These are phyloP conservation scores for Metroxylon sagu DNA, from an alignment of 176 grass and related monocot species.

Conservation along the genomic window DNA sequence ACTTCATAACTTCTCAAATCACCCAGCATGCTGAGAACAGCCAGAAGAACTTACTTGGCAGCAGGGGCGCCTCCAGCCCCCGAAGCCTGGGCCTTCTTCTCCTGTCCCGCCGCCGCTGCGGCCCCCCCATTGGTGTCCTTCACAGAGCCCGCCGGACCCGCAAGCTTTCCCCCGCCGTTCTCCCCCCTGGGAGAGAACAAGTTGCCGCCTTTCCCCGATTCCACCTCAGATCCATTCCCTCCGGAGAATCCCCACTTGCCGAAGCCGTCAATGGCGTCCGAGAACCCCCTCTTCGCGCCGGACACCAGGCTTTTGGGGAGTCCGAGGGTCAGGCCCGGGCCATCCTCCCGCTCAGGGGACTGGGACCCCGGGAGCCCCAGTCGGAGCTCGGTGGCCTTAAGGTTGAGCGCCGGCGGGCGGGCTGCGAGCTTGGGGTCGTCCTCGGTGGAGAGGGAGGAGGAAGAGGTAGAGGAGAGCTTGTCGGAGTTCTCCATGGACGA, in stretches of 20 bases:
- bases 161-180: background rate
- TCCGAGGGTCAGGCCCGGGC: constrained; percentile 33
- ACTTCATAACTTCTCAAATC: no score
- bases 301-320: constrained; percentile 35
- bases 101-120: background rate
- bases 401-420: constrained; percentile 7
- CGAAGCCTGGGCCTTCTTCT: no score
- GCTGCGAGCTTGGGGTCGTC: no score
- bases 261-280: constrained; percentile 36
- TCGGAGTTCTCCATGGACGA: no score
- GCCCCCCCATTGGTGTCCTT: background rate
- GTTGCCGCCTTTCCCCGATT: constrained; percentile 24
- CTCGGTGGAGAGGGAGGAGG: no score
- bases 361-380: constrained; percentile 54
- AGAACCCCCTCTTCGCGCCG: constrained; percentile 71
- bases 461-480: no score
- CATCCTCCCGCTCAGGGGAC: constrained; percentile 10
- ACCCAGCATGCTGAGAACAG: no score
- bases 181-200: constrained; percentile 9
- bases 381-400: constrained; percentile 54
- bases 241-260: constrained; percentile 22
- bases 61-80: background rate
- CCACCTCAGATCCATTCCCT: constrained; percentile 20
- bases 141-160: background rate
- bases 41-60: constrained; percentile 10